Conservation (phyloP, 805 yeast genomes). For the Wickerhamiella occidentalis region DNA sequence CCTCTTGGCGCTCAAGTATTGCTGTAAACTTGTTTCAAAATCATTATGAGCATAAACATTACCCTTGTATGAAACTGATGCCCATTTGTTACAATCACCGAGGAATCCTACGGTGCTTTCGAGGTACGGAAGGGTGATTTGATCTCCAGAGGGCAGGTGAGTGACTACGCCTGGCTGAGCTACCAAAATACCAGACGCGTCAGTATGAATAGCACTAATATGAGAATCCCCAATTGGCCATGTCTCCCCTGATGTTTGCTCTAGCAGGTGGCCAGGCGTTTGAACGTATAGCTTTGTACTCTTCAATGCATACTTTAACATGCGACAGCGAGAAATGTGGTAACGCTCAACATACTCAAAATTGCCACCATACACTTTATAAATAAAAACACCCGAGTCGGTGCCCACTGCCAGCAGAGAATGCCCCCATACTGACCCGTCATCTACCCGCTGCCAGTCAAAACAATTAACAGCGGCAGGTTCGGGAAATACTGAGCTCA, state of each 20-base stretch:
- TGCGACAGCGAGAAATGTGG: background rate
- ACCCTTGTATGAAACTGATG: background rate
- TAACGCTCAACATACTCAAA: background rate
- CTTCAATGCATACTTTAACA: background rate
- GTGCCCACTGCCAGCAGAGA: slow-evolving; percentile 5
- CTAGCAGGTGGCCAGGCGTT: background rate
- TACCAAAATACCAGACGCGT: background rate
- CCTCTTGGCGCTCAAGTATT: background rate
- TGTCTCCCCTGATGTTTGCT: background rate
- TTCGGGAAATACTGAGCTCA: background rate
- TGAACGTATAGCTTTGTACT: background rate
- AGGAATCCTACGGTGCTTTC: slow-evolving; percentile 3
- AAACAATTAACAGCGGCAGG: background rate
- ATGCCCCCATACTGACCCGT: slow-evolving; percentile 5
- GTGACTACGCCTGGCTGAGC: slow-evolving; percentile 9
- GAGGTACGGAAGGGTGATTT: background rate
- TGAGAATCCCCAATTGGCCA: background rate
- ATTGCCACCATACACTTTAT: background rate
- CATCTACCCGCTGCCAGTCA: slow-evolving; percentile 3
- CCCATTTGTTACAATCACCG: background rate
- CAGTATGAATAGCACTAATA: background rate
- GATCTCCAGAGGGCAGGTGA: background rate
- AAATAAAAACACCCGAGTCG: background rate
- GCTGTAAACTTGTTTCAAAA: background rate
- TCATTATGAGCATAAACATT: background rate